Conservation (phyloP, 2,329 filamentous ascomycete genomes). For the Colletotrichum incanum region DNA sequence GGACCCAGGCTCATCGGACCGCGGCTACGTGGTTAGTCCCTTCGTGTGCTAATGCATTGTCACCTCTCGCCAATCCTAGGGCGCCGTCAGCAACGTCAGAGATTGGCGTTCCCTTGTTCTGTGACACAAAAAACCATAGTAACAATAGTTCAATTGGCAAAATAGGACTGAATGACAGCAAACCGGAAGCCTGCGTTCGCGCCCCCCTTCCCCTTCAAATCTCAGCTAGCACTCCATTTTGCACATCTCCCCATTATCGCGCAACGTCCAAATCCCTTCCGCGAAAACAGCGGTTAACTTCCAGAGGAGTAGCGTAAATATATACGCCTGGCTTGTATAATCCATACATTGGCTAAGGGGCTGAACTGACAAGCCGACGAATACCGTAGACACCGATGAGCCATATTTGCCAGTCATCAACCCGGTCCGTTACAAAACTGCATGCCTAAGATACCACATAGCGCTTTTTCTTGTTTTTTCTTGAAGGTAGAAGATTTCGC, state of each 20-base stretch:
- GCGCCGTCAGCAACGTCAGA: background rate
- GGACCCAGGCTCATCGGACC: constrained; percentile 33
- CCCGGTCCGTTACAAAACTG: too few species aligned
- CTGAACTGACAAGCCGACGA: constrained; percentile 9
- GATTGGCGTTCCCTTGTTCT: constrained; percentile 19
- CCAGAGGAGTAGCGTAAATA: background rate
- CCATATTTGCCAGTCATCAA: background rate
- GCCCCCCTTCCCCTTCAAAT: background rate
- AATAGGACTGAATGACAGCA: background rate
- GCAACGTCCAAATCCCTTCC: background rate
- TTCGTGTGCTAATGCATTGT: constrained; percentile 22
- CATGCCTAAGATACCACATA: background rate
- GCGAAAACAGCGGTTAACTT: background rate
- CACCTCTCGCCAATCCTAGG: constrained; percentile 5
- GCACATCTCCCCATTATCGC: constrained; percentile 1
- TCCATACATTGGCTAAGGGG: background rate
- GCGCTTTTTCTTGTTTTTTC: background rate
- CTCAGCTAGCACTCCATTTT: background rate
- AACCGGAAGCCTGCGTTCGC: constrained; percentile 9
- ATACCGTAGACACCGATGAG: constrained; percentile 9
- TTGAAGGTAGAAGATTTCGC: too few species aligned
- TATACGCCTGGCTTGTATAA: background rate
- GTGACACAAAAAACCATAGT: constrained; percentile 9
- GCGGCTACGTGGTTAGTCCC: constrained; percentile 20
- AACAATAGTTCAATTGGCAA: background rate